Percentiles rank a stretch among this genome's conserved stretches.
These are phyloP conservation scores for Boletus calvinii DNA, from an alignment of 1,284 basidiomycete species.

Conservation along the genomic window DNA sequence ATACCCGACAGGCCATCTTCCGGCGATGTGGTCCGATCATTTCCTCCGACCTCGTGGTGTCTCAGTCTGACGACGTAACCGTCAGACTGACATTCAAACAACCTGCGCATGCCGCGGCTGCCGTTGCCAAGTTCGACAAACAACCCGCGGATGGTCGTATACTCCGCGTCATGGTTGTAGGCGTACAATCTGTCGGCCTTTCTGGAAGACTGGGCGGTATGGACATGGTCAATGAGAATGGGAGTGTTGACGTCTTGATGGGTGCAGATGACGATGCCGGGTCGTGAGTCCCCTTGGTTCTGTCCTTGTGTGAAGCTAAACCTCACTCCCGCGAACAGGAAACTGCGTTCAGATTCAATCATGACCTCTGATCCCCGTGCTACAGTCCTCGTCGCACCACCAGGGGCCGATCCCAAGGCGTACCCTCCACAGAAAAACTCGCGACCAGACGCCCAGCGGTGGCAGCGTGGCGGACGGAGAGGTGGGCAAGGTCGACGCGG, in stretches of 20 bases:
- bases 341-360: constrained; percentile 82
- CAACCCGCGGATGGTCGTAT: constrained; percentile 80
- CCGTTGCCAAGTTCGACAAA: constrained; percentile 74
- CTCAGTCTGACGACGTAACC: constrained; percentile 48
- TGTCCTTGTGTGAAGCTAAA: no score
- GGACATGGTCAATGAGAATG: constrained; percentile 58
- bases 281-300: constrained; percentile 51
- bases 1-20: constrained; percentile 66
- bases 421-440: constrained; percentile 42
- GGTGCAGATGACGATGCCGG: constrained; percentile 41
- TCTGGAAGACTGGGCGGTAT: constrained; percentile 47
- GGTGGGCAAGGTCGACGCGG: constrained; percentile 35
- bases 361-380: constrained; percentile 68
- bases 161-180: constrained; percentile 65
- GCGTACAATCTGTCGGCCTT: constrained; percentile 40
- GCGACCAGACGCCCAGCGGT: constrained; percentile 27
- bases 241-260: constrained; percentile 70
- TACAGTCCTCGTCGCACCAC: constrained; percentile 66
- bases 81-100: constrained; percentile 77
- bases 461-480: constrained; percentile 35
- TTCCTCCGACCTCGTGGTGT: constrained; percentile 48
- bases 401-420: constrained; percentile 59
- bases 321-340: constrained; percentile 57
- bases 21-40: constrained; percentile 73
- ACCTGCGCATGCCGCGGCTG: constrained; percentile 59